Evolutionary conservation across 148 eudicot species (phyloP).

Genomic region (Polygonum maritimum): DNA sequence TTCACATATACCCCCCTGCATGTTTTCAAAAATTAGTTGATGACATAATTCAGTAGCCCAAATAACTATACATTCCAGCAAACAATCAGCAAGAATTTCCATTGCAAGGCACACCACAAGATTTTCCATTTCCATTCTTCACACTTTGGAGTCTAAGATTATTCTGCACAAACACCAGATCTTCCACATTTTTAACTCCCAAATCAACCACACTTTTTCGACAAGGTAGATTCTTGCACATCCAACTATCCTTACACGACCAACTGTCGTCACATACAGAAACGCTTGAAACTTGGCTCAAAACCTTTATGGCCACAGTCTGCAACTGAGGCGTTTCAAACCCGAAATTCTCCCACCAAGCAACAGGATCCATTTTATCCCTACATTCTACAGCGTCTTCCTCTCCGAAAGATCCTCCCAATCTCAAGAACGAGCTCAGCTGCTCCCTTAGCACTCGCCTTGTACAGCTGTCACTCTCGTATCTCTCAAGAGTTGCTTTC

Average conservation of each 20-base stretch:
- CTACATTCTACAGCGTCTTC: slow-evolving; percentile 44
- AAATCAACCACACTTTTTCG: slow-evolving; percentile 21
- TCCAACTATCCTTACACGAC: slow-evolving; percentile 25
- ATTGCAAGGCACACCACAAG: slow-evolving; percentile 8
- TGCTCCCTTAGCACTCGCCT: slow-evolving; percentile 33
- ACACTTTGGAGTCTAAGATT: slow-evolving; percentile 31
- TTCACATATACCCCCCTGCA: not conserved
- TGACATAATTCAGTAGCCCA: not conserved
- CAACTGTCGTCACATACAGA: slow-evolving; percentile 26
- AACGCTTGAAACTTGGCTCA: slow-evolving; percentile 33
- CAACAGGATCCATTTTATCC: slow-evolving; percentile 48
- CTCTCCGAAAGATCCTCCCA: slow-evolving; percentile 38
- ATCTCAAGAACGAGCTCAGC: slow-evolving; percentile 30
- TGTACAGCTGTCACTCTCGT: slow-evolving; percentile 26
- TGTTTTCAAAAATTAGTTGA: not conserved
- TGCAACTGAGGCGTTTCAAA: slow-evolving; percentile 39
- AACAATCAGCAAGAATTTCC: slow-evolving; percentile 19
- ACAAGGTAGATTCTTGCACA: slow-evolving; percentile 27
- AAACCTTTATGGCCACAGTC: slow-evolving; percentile 33
- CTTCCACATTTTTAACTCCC: slow-evolving; percentile 34
- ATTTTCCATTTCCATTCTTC: slow-evolving; percentile 21
- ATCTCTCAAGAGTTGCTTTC: slow-evolving; percentile 34
- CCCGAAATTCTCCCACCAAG: slow-evolving; percentile 52
- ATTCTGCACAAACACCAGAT: slow-evolving; percentile 36
- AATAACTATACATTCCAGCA: not conserved